Conservation (phyloP, 2,329 filamentous ascomycete genomes). For the Pseudonectria buxi region DNA sequence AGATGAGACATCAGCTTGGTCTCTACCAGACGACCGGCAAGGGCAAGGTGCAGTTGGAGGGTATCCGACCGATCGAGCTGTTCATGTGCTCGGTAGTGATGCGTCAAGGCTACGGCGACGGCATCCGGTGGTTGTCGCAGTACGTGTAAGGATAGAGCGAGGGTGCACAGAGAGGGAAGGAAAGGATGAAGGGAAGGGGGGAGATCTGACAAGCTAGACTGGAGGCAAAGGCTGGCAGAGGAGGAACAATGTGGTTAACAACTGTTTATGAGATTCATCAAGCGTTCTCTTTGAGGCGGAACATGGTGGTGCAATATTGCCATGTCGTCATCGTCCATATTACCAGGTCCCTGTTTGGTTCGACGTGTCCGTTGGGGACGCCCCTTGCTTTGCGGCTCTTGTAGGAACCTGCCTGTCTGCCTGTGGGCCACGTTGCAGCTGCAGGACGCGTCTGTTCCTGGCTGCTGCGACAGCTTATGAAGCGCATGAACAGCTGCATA, state of each 20-base stretch:
- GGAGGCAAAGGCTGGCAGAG: slow-evolving; percentile 7
- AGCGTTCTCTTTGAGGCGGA: slow-evolving; percentile 31
- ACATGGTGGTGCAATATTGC: slow-evolving; percentile 27
- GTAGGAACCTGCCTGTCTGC: too few species aligned
- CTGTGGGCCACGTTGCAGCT: too few species aligned
- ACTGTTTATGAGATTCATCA: slow-evolving; percentile 26
- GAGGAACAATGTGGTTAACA: slow-evolving; percentile 17
- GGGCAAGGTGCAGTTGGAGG: slow-evolving; percentile 87
- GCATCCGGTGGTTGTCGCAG: slow-evolving; percentile 86
- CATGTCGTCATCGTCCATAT: slow-evolving; percentile 9
- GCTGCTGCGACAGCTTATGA: too few species aligned
- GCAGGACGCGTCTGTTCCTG: too few species aligned
- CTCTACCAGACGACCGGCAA: slow-evolving; percentile 96
- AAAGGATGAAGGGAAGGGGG: slow-evolving; percentile 3
- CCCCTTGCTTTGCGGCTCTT: background rate
- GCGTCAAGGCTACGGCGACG: slow-evolving; percentile 91
- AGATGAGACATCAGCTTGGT: slow-evolving; percentile 84
- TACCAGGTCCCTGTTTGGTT: too few species aligned
- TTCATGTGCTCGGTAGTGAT: slow-evolving; percentile 99
- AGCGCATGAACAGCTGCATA: background rate
- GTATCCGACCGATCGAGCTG: slow-evolving; percentile 89
- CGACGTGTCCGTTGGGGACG: slow-evolving; percentile 4
- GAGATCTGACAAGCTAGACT: slow-evolving; percentile 16
- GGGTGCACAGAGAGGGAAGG: slow-evolving; percentile 2
- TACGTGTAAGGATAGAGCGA: slow-evolving; percentile 59